Conservation (phyloP, 352 stramenopile species). For the Phytophthora ohioensis region DNA sequence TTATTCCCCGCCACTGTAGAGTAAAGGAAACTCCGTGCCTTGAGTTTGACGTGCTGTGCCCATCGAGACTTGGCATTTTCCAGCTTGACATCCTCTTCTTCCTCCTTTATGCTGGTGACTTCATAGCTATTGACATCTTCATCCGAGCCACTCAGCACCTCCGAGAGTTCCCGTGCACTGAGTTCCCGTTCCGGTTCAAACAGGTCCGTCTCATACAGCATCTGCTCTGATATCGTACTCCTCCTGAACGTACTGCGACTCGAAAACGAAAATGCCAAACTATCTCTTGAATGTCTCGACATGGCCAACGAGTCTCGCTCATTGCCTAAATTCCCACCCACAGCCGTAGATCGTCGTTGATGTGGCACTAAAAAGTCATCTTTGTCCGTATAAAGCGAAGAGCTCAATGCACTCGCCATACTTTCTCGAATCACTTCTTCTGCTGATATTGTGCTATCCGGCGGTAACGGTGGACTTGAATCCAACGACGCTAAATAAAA, state of each 20-base stretch:
- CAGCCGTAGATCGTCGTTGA: conserved; percentile 37
- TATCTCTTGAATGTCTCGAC: conserved; percentile 50
- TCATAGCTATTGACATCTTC: conserved; percentile 73
- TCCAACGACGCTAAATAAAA: conserved; percentile 57
- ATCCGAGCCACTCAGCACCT: conserved; percentile 74
- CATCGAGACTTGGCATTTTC: conserved; percentile 86
- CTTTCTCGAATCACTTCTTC: conserved; percentile 90
- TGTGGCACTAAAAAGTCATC: conserved; percentile 67
- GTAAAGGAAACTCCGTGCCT: conserved; percentile 81
- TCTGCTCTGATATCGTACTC: conserved; percentile 86
- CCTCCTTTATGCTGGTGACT: conserved; percentile 88
- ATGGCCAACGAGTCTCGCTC: conserved; percentile 52
- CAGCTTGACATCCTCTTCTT: conserved; percentile 85
- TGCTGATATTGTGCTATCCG: conserved; percentile 84
- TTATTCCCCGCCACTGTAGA: conserved; percentile 56
- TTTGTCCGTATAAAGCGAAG: conserved; percentile 75
- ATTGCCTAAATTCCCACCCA: conserved; percentile 31
- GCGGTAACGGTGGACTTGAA: conserved; percentile 72
- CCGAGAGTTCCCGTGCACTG: conserved; percentile 74
- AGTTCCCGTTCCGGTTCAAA: conserved; percentile 86
- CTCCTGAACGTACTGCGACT: conserved; percentile 82
- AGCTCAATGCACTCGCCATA: conserved; percentile 80
- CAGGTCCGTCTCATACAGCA: conserved; percentile 84
- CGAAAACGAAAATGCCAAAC: conserved; percentile 75
- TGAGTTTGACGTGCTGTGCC: conserved; percentile 89